Evolutionary conservation across 2,329 filamentous ascomycete species (phyloP), one percentile per base, ranked within the genome.

Genomic region (Exophiala dermatitidis): DNA sequence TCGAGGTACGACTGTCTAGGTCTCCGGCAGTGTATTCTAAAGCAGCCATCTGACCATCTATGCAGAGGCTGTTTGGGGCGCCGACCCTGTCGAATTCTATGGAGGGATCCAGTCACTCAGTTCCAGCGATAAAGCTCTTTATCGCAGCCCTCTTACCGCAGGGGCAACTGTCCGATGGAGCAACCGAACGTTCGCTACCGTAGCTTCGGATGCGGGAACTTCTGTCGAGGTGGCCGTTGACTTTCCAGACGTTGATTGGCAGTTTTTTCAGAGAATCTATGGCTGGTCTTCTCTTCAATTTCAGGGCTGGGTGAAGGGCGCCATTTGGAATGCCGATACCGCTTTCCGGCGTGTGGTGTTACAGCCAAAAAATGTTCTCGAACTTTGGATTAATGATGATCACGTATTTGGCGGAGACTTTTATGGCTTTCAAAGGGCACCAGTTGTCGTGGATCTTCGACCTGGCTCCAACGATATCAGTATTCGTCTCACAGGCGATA

Each of bases 211-310:
- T 28, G 51, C 60, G 6, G 63, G 64, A 26, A 65, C 67, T 19
- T 71, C 68, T 58, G 68, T 68, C 10, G 67, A 68, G 0, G 58
- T 81, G 38, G 68, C 64, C 46, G 62, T 82, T 29, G 62, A 63
- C 28, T 81, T 79, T 60, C 68, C 72, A 5, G 65, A 76, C 5
- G 67, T 80, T n/a, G 72, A 81, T 54, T 81, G 78, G 78, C 60
- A 67, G 10, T 75, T 74, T 45, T 65, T 81, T 40, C 75, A 76
- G 57, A 66, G 70, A 8, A 67, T 81, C 8, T 82, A 82, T 63
- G 80, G 80, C 43, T 83, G 79, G 80, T 70, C 78, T 45, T 77
- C 76, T 12, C 66, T 78, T 8, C 79, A 82, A 60, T 82, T 77
- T 64, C 79, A 82, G 62, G 76, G 74, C 5, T 83, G 79, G 79